Conservation (phyloP, 371 early-diverging fungal genomes). For the Phascolomyces articulosus region DNA sequence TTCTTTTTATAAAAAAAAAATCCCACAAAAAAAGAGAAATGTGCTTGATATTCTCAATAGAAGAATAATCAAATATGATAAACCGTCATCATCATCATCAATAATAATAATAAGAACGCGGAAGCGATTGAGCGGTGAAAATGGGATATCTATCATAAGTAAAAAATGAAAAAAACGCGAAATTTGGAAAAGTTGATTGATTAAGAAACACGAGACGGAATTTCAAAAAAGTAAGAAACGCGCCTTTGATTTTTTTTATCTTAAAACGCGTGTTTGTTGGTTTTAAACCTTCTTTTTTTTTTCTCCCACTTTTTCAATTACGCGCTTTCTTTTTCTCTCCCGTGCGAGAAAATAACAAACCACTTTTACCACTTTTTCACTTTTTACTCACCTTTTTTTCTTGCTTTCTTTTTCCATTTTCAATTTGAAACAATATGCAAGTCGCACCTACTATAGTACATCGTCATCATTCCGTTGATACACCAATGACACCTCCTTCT, state of each 20-base stretch:
- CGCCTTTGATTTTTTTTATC: not conserved
- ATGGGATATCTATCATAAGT: no score
- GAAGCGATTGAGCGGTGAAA: no score
- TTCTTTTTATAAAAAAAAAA: no score
- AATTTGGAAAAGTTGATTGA: no score
- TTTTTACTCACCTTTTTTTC: not conserved
- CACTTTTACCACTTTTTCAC: no score
- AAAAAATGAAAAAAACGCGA: no score
- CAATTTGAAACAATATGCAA: not conserved
- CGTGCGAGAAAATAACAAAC: not conserved
- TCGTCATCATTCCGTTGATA: not conserved
- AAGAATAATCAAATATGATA: no score
- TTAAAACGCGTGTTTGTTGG: not conserved
- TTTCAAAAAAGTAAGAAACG: not conserved
- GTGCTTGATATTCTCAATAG: no score
- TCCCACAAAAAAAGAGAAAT: no score
- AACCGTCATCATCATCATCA: no score
- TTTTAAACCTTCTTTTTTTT: conserved; percentile 1
- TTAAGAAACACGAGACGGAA: not conserved
- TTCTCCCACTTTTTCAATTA: no score
- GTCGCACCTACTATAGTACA: not conserved
- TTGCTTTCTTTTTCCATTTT: not conserved
- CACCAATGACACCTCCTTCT: not conserved
- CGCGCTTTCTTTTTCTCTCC: not conserved
- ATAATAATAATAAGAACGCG: no score